A percentile compares a stretch with the other conserved stretches of the same genome.
These are phyloP conservation scores for Globisporangium viniferum DNA, from an alignment of 352 stramenopile species.

Conservation along the genomic window DNA sequence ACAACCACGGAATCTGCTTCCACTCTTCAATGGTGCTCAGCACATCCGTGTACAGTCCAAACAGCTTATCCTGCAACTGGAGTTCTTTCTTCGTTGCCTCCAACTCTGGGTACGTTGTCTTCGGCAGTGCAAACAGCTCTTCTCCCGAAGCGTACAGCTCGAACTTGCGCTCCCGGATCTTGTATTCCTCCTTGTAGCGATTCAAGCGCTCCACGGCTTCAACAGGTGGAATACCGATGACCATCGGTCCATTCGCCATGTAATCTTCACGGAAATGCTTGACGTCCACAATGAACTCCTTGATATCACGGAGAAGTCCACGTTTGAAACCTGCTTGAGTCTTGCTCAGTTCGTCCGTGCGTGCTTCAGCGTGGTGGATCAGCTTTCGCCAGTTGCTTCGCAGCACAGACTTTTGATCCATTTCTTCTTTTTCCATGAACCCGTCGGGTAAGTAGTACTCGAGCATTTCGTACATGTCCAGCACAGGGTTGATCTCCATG, in stretches of 20 bases:
- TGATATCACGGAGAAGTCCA: constrained; percentile 94
- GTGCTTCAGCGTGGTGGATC: constrained; percentile 91
- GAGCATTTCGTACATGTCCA: constrained; percentile 99
- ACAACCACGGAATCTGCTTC: constrained; percentile 95
- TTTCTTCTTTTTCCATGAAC: constrained; percentile 99
- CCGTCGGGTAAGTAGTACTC: constrained; percentile 91
- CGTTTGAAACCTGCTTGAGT: constrained; percentile 96
- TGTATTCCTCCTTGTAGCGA: constrained; percentile 97
- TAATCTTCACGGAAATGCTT: constrained; percentile 96
- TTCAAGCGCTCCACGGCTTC: constrained; percentile 97
- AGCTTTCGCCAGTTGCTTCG: constrained; percentile 97
- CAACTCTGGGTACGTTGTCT: constrained; percentile 96
- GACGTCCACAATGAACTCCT: constrained; percentile 96
- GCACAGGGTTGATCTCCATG: constrained; percentile 97
- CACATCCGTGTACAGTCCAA: constrained; percentile 97
- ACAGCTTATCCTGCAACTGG: constrained; percentile 91
- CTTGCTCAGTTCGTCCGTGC: constrained; percentile 94
- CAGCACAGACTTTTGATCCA: constrained; percentile 98
- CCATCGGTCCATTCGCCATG: constrained; percentile 95
- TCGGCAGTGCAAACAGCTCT: constrained; percentile 95
- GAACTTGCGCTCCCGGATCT: constrained; percentile 97
- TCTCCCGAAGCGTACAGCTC: constrained; percentile 96
- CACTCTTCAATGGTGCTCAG: constrained; percentile 96
- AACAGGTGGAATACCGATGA: constrained; percentile 95
- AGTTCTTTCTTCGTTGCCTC: constrained; percentile 98